These are phyloP conservation scores for Vigna hirtella DNA, from an alignment of 306 rosid species.

Conservation along the genomic window DNA sequence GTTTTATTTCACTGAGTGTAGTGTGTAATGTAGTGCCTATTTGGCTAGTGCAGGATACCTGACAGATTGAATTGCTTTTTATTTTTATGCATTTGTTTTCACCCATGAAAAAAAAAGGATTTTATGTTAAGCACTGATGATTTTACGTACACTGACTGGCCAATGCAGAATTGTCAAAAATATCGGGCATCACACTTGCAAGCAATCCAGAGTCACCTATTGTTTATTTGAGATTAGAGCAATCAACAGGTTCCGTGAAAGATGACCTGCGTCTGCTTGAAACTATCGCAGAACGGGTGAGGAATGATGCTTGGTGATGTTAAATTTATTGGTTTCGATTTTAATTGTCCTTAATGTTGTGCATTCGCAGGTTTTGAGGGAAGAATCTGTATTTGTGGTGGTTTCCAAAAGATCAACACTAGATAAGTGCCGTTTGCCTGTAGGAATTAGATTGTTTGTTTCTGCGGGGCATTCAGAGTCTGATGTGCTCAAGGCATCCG, in stretches of 20 bases:
- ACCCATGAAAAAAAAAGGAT: not conserved
- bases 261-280: slow-evolving; percentile 74
- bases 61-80: slow-evolving; percentile 16
- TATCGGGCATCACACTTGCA: slow-evolving; percentile 65
- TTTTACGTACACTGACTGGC: slow-evolving; percentile 41
- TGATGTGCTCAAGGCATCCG: slow-evolving; percentile 78
- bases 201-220: slow-evolving; percentile 92
- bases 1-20: slow-evolving; percentile 42
- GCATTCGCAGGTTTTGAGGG: slow-evolving; percentile 70
- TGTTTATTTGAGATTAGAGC: slow-evolving; percentile 76
- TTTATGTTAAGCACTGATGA: slow-evolving; percentile 26
- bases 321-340: slow-evolving; percentile 27
- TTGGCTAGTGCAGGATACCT: slow-evolving; percentile 18
- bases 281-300: slow-evolving; percentile 74
- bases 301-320: slow-evolving; percentile 34
- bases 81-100: not conserved
- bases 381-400: slow-evolving; percentile 74
- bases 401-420: slow-evolving; percentile 79
- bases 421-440: slow-evolving; percentile 79
- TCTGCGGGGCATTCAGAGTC: slow-evolving; percentile 86
- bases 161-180: slow-evolving; percentile 72
- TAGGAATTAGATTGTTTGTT: slow-evolving; percentile 82
- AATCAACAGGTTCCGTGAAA: slow-evolving; percentile 72
- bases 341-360: slow-evolving; percentile 37
- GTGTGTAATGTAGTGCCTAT: not conserved